These are phyloP conservation scores for Ramaria rubella DNA, from an alignment of 768 basidiomycete genomes.

Conservation along the genomic window DNA sequence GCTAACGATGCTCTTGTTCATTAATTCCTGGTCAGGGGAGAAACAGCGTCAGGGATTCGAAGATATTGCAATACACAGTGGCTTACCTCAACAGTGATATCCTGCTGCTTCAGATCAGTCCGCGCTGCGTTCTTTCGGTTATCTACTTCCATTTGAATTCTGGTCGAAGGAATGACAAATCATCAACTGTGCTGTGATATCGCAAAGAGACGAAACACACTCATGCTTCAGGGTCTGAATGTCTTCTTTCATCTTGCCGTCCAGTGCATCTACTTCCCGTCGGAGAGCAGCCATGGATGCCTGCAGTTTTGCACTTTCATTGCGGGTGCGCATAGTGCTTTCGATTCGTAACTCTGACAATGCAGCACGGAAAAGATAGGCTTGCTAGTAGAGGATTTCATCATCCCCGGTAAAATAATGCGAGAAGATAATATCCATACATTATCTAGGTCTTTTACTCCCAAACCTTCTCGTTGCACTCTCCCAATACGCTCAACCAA, in stretches of 20 bases:
- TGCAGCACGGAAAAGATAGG: slow-evolving; percentile 91
- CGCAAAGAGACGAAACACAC: slow-evolving; percentile 42
- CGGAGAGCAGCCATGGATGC: slow-evolving; percentile 69
- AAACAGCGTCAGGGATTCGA: neutral
- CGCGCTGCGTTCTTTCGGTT: slow-evolving; percentile 88
- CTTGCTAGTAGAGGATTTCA: slow-evolving; percentile 53
- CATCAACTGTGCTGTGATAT: slow-evolving; percentile 8
- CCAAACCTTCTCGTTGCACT: slow-evolving; percentile 65
- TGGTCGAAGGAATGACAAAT: slow-evolving; percentile 24
- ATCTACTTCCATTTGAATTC: slow-evolving; percentile 95
- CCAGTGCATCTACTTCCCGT: slow-evolving; percentile 78
- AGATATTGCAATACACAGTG: neutral
- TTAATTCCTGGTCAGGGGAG: slow-evolving; percentile 45
- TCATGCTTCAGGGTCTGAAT: slow-evolving; percentile 86
- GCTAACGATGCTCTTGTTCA: slow-evolving; percentile 67
- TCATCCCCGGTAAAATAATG: neutral
- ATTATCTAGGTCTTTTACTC: slow-evolving; percentile 74
- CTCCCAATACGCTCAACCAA: slow-evolving; percentile 69
- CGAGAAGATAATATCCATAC: slow-evolving; percentile 37
- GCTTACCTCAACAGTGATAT: slow-evolving; percentile 76
- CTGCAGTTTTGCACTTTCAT: slow-evolving; percentile 79
- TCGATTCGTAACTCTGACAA: slow-evolving; percentile 86
- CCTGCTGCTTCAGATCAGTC: slow-evolving; percentile 75
- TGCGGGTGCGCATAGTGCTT: slow-evolving; percentile 71
- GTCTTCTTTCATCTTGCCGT: slow-evolving; percentile 92